Base-by-base conservation (phyloP, 257 asterid genomes). In the Solanum etuberosum region DNA sequence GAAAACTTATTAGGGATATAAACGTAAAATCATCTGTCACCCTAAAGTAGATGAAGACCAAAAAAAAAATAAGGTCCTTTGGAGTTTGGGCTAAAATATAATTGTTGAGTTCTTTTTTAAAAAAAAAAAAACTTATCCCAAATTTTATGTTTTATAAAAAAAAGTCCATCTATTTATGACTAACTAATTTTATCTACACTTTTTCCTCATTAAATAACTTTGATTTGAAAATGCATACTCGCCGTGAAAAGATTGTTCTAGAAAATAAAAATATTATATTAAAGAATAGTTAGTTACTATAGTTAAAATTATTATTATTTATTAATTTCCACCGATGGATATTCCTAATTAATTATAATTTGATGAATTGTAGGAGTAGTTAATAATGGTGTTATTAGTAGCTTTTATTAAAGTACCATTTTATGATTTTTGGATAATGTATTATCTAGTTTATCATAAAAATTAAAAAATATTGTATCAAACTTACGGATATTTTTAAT, bases 401-500 rank as follows among this genome's bases (percentile, higher is more conserved):
- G 25, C n/a, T 57, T 57, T 57, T 57, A 20, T 20, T 20, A 57
- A 57, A 57, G 65, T 21, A 20, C 2, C 25, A 57, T 57, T 20
- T 57, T 57, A 57, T 57, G 25, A 57, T 57, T 57, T 3, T 20
- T 57, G 12, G 2, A 57, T 57, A 57, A 57, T 57, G 65, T 57
- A 7, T 57, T 57, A 57, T 57, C 25, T 57, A 57, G 65, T 57
- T 57, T 20, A 57, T 57, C 65, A 20, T 57, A 20, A 57, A 40
- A 20, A 5, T 15, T 16, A 0, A 0, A 7, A 57, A 20, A 57
- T 7, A 4, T 0, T 20, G 25, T 7, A 11, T 20, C 25, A 23
- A 57, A 57, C 12, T 20, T 57, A 20, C 5, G 5, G 5, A 20
- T 57, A 57, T 57, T 57, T 57, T 57, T 20, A 20, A 57, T 57